Evolutionary conservation across 1,284 basidiomycete species (phyloP).

Genomic region (Acaromyces ingoldii): DNA sequence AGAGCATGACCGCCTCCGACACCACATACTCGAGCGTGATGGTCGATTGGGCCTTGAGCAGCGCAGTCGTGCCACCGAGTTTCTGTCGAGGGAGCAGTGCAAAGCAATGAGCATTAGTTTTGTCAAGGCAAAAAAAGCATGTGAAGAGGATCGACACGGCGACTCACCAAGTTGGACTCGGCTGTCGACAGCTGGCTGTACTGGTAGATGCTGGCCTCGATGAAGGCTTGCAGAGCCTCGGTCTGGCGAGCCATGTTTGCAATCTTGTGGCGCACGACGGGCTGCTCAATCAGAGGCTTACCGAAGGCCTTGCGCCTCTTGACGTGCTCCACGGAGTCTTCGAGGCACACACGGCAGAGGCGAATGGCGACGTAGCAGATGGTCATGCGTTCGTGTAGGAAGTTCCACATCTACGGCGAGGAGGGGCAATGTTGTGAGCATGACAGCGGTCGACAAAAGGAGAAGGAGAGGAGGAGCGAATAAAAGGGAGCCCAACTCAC

Average conservation of each 20-base stretch:
- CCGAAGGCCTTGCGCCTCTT: constrained; percentile 35
- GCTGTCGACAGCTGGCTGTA: constrained; percentile 23
- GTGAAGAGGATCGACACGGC: neutral
- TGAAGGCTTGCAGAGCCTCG: constrained; percentile 39
- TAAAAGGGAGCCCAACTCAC: neutral
- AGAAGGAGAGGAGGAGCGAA: too few species aligned
- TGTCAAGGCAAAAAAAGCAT: neutral
- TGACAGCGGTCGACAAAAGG: too few species aligned
- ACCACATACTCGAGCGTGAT: constrained; percentile 34
- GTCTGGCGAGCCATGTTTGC: constrained; percentile 41
- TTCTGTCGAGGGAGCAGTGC: neutral
- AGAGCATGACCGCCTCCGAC: constrained; percentile 27
- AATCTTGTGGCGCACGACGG: constrained; percentile 41
- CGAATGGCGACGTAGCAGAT: constrained; percentile 34
- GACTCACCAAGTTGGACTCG: constrained; percentile 23
- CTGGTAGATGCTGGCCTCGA: constrained; percentile 31
- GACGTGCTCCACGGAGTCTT: constrained; percentile 31
- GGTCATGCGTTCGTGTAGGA: constrained; percentile 28
- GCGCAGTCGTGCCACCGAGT: constrained; percentile 29
- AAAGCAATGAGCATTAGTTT: neutral
- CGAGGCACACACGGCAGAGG: constrained; percentile 29
- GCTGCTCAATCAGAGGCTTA: constrained; percentile 38
- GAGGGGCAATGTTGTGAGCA: neutral
- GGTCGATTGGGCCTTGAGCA: constrained; percentile 42
- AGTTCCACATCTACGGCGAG: constrained; percentile 3